Percentiles rank a stretch among this genome's conserved stretches.
Evolutionary conservation across 2,329 filamentous ascomycete species (phyloP).

Genomic region (Epichloe amarillans): DNA sequence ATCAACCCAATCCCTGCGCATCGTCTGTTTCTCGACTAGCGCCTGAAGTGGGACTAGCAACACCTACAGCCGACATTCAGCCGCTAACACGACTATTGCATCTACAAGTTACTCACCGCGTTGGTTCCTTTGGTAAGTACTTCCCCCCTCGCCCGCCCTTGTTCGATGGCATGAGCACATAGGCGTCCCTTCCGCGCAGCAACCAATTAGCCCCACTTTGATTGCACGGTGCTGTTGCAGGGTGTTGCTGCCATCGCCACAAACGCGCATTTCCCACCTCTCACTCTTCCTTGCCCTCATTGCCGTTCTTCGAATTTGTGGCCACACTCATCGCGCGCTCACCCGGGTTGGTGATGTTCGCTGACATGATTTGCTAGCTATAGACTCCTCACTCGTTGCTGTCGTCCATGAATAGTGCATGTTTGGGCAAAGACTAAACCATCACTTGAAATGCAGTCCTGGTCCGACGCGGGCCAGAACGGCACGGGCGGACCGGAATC

Average conservation of each 20-base stretch:
- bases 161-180: background rate
- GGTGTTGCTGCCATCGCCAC: background rate
- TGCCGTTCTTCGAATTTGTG: background rate
- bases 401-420: constrained; percentile 10
- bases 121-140: constrained; percentile 6
- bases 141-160: background rate
- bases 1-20: constrained; percentile 7
- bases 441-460: constrained; percentile 26
- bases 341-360: constrained; percentile 11
- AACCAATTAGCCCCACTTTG: background rate
- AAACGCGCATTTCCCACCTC: constrained; percentile 2
- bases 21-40: constrained; percentile 5
- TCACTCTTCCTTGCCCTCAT: constrained; percentile 6
- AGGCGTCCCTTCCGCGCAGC: background rate
- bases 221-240: background rate
- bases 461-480: constrained; percentile 23
- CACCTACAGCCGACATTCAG: constrained; percentile 6
- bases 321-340: constrained; percentile 7
- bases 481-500: constrained; percentile 22
- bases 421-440: constrained; percentile 10
- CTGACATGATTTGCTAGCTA: constrained; percentile 19
- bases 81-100: constrained; percentile 2
- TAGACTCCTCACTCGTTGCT: constrained; percentile 9
- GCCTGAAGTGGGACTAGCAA: background rate
- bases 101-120: constrained; percentile 2